Evolutionary conservation across 331 rosid species (phyloP), one percentile per base, ranked within the genome.

Genomic region (Rhamnella rubrinervis): DNA sequence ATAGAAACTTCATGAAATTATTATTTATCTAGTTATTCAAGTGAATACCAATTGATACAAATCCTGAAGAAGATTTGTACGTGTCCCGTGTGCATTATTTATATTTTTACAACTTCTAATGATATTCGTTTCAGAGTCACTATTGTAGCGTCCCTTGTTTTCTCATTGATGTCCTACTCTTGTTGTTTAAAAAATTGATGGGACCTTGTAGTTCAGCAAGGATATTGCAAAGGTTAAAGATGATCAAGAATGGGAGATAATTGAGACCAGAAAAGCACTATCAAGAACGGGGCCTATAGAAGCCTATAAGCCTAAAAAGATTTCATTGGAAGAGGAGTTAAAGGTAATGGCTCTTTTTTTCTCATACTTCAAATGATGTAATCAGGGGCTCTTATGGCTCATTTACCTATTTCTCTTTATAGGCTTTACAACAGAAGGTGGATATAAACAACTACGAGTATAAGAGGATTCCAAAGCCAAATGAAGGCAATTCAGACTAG

Each of bases 211-310:
- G 71, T 68, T 80, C 92, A 85, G 90, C 82, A 93, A 93, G 81
- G 97, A 93, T 75, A 81, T 93, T 78, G 85, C 86, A 28, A 93
- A 84, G 84, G 90, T 88, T 75, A 88, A 85, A 65, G 98, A 90
- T 72, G 98, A 93, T 81, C 89, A 85, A 46, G 97, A 90, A 74
- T 90, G 97, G 95, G 91, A 93, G 81, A 88, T 90, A 21, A 84
- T 72, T 56, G 98, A 88, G 88, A 69, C 91, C 50, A 87, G 87
- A 77, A 86, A 85, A 82, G 88, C 92, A 8, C 77, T 93, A 65
- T 84, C 96, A 49, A 85, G 96, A 76, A 81, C 89, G 6, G 97
- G 97, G 28, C 98, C 96, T 1, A 61, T 86, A 0, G 69, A 80
- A 59, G 91, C 93, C 31, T 88, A 90, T 69, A 84, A 88, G 25